These are phyloP conservation scores for Aspergillus brunneoviolaceus DNA, from an alignment of 2,329 filamentous ascomycete species.

Conservation along the genomic window DNA sequence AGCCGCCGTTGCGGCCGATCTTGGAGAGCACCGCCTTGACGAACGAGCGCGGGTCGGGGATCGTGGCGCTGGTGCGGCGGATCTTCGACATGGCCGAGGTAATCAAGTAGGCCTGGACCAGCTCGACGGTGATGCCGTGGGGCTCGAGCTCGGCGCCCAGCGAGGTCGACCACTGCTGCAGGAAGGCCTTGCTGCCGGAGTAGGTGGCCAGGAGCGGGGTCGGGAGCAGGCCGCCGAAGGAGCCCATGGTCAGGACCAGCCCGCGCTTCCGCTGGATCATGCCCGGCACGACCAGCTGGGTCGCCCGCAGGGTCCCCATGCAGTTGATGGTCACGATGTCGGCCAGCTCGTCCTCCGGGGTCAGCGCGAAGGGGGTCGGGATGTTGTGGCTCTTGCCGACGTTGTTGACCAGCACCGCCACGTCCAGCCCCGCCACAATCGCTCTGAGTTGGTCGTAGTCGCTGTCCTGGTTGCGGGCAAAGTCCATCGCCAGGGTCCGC, in stretches of 20 bases:
- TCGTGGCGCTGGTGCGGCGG: conserved; percentile 70
- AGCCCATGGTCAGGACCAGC: conserved; percentile 94
- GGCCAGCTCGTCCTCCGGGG: conserved; percentile 73
- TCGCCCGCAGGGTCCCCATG: conserved; percentile 82
- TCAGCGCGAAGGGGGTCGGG: conserved; percentile 83
- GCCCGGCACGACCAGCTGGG: conserved; percentile 77
- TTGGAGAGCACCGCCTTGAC: conserved; percentile 76
- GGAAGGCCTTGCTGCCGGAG: conserved; percentile 95
- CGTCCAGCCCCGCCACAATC: conserved; percentile 70
- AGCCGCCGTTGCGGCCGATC: conserved; percentile 74
- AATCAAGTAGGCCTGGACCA: conserved; percentile 88
- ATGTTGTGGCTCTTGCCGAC: conserved; percentile 93
- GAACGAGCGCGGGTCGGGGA: conserved; percentile 80
- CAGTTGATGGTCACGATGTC: conserved; percentile 97
- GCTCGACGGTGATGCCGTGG: conserved; percentile 81
- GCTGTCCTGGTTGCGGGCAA: conserved; percentile 70
- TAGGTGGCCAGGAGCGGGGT: conserved; percentile 93
- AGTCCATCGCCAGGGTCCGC: conserved; percentile 89
- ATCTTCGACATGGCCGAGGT: conserved; percentile 98
- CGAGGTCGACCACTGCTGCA: conserved; percentile 92
- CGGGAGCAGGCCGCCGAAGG: conserved; percentile 88
- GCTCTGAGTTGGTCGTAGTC: conserved; percentile 76
- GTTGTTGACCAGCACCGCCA: conserved; percentile 92
- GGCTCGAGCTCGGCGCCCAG: conserved; percentile 79
- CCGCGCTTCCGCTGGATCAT: conserved; percentile 83